Conservation (phyloP, 805 yeast species). For the Yamadazyma philogaea region DNA sequence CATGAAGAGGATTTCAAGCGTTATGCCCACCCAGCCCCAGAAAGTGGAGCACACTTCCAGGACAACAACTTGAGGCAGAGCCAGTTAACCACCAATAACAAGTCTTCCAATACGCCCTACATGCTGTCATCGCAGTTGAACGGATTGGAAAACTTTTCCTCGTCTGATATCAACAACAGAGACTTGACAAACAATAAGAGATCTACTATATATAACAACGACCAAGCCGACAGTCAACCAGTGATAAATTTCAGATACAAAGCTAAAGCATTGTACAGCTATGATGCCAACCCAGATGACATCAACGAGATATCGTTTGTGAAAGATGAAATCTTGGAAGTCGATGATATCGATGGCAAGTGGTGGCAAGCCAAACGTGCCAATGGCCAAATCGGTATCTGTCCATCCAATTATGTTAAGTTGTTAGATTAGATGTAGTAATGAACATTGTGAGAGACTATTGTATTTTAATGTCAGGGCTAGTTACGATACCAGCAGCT, state of each 20-base stretch:
- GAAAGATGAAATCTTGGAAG: conserved; percentile 88
- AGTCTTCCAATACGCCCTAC: conserved; percentile 30
- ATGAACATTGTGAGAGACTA: neutral
- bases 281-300: conserved; percentile 88
- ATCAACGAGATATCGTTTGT: conserved; percentile 87
- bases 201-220: conserved; percentile 22
- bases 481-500: too few relatives aligned
- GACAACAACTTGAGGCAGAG: conserved; percentile 35
- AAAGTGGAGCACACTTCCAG: conserved; percentile 19
- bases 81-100: conserved; percentile 29
- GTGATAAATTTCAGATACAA: conserved; percentile 67
- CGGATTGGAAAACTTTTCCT: conserved; percentile 56
- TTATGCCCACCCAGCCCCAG: conserved; percentile 6
- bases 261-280: conserved; percentile 83
- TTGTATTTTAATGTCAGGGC: too few relatives aligned
- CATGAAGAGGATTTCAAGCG: conserved; percentile 28
- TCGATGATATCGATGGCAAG: conserved; percentile 89
- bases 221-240: conserved; percentile 20
- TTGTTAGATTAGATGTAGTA: conserved; percentile 39
- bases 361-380: conserved; percentile 98
- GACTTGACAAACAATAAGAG: conserved; percentile 27
- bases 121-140: conserved; percentile 55
- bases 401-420: conserved; percentile 92
- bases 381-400: conserved; percentile 91
- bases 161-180: conserved; percentile 32